Base-by-base conservation (phyloP, 31 red algal genomes). In the Odonthalia washingtoniensis region DNA sequence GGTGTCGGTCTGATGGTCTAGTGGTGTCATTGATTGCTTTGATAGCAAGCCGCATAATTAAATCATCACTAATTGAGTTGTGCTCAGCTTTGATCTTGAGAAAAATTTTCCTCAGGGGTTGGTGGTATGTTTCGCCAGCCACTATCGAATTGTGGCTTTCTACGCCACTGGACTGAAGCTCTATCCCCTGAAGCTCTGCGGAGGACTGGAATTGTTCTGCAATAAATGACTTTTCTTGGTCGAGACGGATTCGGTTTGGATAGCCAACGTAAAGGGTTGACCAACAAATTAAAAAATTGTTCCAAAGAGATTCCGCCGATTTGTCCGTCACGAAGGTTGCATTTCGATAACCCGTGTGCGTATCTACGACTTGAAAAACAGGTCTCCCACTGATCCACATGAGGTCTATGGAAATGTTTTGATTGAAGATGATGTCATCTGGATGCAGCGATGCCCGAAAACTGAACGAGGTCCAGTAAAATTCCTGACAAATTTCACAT, bases 81-180 rank as follows among this genome's bases (percentile, higher is more conserved):
- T n/a, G n/a, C n/a, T n/a, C n/a, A n/a, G n/a, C n/a, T n/a, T n/a
- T n/a, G n/a, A n/a, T n/a, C n/a, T n/a, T n/a, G n/a, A n/a, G n/a
- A n/a, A n/a, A n/a, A n/a, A n/a, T n/a, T n/a, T n/a, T n/a, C n/a
- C n/a, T n/a, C n/a, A n/a, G n/a, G n/a, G 82, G 40, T 2, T 28
- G 74, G 27, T 89, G 76, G 32, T 89, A 89, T 1, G 65, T 21
- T 61, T 89, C 76, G 3, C 86, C 86, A 14, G 78, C 37, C 17
- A 74, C 86, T 53, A 80, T 72, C 2, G 75, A 81, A 66, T 89
- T 80, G 4, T 45, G 39, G 41, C 40, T 35, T 65, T 89, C 40
- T 5, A 70, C 63, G 0, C 70, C n/a, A 18, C 5, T 2, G 30
- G 67, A 35, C 42, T 65, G 1, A 5, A 87, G 24, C 3, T 66